Evolutionary conservation across 352 stramenopile species (phyloP).

Genomic region (Phytophthora megakarya): DNA sequence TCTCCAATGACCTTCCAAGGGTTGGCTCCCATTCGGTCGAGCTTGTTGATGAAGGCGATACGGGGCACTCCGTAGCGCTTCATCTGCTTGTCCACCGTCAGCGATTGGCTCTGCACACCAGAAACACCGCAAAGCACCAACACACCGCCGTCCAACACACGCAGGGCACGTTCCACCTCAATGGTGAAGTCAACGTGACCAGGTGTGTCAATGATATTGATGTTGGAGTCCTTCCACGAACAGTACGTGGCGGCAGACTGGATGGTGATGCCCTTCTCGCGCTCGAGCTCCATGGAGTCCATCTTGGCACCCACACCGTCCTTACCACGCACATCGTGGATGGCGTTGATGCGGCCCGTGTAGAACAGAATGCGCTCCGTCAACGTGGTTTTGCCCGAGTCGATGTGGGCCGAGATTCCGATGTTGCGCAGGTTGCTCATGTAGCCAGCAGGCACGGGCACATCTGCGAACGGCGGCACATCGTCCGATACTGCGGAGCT

Average conservation of each 20-base stretch:
- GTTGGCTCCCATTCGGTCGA: conserved; percentile 98
- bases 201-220: conserved; percentile 99
- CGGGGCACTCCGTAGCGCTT: conserved; percentile 99
- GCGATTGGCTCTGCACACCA: conserved; percentile 97
- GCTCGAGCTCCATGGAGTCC: conserved; percentile 99
- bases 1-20: conserved; percentile 95
- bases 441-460: conserved; percentile 67
- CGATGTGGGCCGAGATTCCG: conserved; percentile 96
- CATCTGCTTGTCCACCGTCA: conserved; percentile 99
- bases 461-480: conserved; percentile 51
- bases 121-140: conserved; percentile 92
- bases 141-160: conserved; percentile 98
- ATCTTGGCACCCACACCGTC: conserved; percentile 99
- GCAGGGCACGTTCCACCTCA: conserved; percentile 97
- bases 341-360: conserved; percentile 97
- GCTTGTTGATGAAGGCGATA: conserved; percentile 99
- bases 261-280: conserved; percentile 99
- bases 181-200: conserved; percentile 99
- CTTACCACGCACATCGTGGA: conserved; percentile 97
- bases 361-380: conserved; percentile 99
- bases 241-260: conserved; percentile 98
- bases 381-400: conserved; percentile 99
- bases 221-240: conserved; percentile 95
- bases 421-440: conserved; percentile 93
- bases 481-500: conserved; percentile 31